Evolutionary conservation across 345 rosid species (phyloP), one percentile per base, ranked within the genome.

Genomic region (Salix viminalis): DNA sequence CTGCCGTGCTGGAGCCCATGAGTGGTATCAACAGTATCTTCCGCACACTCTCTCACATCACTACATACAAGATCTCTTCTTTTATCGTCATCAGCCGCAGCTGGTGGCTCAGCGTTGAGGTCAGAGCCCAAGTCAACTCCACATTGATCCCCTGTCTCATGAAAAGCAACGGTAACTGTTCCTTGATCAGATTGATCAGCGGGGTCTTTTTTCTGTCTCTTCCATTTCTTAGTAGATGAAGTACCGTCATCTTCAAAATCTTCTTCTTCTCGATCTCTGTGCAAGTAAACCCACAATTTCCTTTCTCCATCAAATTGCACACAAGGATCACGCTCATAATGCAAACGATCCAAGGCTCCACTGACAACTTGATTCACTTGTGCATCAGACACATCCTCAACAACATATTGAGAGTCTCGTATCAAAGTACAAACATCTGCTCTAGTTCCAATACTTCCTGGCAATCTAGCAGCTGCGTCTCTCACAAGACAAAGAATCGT

Each of bases 211-310:
- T 90, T 96, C 76, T 88, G 98, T 75, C 99, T 91, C 88, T 92
- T 96, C 99, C 99, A 96, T 85, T 96, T 96, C 90, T 96, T 96
- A 39, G 99, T 96, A 42, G 99, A 96, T 72, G 99, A 96, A 81
- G 99, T 96, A 60, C 99, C 99, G 70, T 96, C 99, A 80, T 96
- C 99, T 83, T 96, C 99, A 77, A 96, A 96, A 86, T 96, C 99
- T 87, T 96, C 99, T 84, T 96, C 98, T 86, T 96, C 99, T 83
- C 97, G 92, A 70, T 96, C 97, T 81, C 97, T 82, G 78, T 96
- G 99, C 74, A 94, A 81, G 85, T 96, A 96, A 74, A 91, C 97
- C 99, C 99, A 96, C 88, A 96, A 73, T 84, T 96, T 96, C 90
- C 98, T 87, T 67, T 96, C 99, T 1, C 89, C 85, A 77, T 94